Base-by-base conservation (phyloP, 2,329 filamentous ascomycete species). In the Clathrospora elynae region DNA sequence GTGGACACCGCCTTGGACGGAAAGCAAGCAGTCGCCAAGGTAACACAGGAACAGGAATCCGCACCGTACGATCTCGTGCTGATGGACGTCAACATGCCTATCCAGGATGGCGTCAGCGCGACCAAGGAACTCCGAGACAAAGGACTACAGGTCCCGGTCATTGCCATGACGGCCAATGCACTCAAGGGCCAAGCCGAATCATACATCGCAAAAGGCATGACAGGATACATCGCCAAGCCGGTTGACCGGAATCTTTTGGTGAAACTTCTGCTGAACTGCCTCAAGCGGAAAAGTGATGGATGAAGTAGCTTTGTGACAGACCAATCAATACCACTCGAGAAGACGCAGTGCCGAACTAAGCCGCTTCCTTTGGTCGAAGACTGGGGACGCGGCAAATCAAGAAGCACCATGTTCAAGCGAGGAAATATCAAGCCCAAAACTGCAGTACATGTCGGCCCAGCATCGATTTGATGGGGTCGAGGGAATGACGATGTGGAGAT, bases 121-220 rank as follows among this genome's bases (percentile, higher is more conserved):
- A 69, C 57, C 36, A 59, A 42, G 47, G 59, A 59, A 48, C 59
- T 57, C 25, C 58, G 59, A 46, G 51, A 38, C 31, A 47, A 49
- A 47, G 53, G 49, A 9, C 18, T 53, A 8, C 16, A 34, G 17
- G 8, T 56, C 31, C 78, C 78, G 0, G 79, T 81, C 25, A 73
- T 82, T 13, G 79, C 78, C 10, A 75, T 81, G 68, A 81, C 78
- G 1, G 78, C 78, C 0, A 79, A 81, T 46, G 79, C 80, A 0
- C 66, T 82, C 12, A 78, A 78, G 35, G 79, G 76, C 0, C 79
- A 83, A 45, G 73, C 71, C 3, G 79, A 82, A 31, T 70, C 67
- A 7, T 82, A 80, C 48, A 66, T 79, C 18, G 73, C 74, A 4
- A 75, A 74, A 35, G 80, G 80, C 1, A 80, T 82, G 78, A 75